A percentile compares a stretch with the other conserved stretches of the same genome.
Conservation (phyloP, 2,329 filamentous ascomycete species). For the Pseudophaeomoniella oleicola region DNA sequence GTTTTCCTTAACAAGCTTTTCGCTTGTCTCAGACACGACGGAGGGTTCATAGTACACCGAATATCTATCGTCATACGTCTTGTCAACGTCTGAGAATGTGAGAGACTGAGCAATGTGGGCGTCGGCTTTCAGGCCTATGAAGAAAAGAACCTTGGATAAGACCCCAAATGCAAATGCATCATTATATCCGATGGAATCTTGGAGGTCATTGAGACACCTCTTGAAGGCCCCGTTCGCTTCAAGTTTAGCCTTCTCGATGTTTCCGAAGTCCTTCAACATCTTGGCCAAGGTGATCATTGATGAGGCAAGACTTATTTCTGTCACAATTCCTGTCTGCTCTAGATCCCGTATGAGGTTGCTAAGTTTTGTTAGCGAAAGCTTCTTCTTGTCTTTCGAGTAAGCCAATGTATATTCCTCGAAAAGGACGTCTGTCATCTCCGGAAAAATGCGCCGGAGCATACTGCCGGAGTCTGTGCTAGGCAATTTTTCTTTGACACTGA, state of each 20-base stretch:
- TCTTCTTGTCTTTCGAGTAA: not conserved
- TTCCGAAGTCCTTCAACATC: not conserved
- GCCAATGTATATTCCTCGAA: no score
- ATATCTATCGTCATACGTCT: not conserved
- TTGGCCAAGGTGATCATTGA: not conserved
- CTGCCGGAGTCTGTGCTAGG: not conserved
- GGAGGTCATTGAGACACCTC: not conserved
- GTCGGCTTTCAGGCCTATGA: not conserved
- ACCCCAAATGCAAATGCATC: not conserved
- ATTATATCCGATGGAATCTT: not conserved
- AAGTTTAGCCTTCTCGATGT: not conserved
- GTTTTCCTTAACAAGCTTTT: not conserved
- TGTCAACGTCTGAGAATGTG: not conserved
- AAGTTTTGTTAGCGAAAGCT: not conserved
- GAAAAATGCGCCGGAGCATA: no score
- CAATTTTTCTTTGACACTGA: not conserved
- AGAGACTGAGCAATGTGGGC: not conserved
- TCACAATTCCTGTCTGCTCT: not conserved
- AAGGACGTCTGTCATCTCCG: no score
- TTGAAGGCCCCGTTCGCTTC: not conserved
- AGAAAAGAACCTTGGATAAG: not conserved
- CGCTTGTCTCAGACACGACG: not conserved
- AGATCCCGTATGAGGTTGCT: not conserved
- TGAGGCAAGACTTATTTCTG: not conserved
- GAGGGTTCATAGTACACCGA: not conserved